Base-by-base conservation (phyloP, 192 early-diverging fungal species). In the Piromyces finnis region DNA sequence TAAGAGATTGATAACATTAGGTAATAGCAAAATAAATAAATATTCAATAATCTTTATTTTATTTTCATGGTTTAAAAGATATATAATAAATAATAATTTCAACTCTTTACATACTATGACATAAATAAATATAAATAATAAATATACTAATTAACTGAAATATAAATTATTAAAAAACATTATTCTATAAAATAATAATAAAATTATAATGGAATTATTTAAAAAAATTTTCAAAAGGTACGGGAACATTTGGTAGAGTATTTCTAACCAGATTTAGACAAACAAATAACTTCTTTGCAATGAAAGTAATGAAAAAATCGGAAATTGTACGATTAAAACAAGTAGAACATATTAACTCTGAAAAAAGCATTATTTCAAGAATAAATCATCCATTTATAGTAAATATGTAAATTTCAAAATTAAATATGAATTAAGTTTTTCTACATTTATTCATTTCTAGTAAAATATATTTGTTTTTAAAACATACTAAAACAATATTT, bases 191-290 rank as follows among this genome's bases (percentile, higher is more conserved):
- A 35, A 35, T 35, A 35, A 35, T 35, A 35, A 7, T 3, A 35
- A 7, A 35, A 35, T 7, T 35, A 35, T 35, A 35, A 35, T 7
- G 3, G 32, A 35, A 7, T 7, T 35, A 35, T 35, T 7, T 35
- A 35, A 7, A 35, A 7, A 35, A 7, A 79, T 27, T n/a, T n/a
- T n/a, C n/a, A n/a, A 37, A 80, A 94, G 96, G 97, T 29, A 98
- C 97, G 13, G 97, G 97, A 68, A 98, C 97, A 41, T 98, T 98
- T 87, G 97, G 96, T 3, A 87, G 97, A 36, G 97, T 99, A 17
- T 96, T 95, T 84, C 89, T 99, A 39, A 89, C 93, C 30, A 91
- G 92, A 83, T 94, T 92, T 84, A 86, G 85, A 81, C 80, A 86
- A 26, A 90, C 88, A n/a, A 84, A 87, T 78, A 89, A 91, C 77